Conservation (phyloP, 768 basidiomycete species). For the Leccinellum luteum region DNA sequence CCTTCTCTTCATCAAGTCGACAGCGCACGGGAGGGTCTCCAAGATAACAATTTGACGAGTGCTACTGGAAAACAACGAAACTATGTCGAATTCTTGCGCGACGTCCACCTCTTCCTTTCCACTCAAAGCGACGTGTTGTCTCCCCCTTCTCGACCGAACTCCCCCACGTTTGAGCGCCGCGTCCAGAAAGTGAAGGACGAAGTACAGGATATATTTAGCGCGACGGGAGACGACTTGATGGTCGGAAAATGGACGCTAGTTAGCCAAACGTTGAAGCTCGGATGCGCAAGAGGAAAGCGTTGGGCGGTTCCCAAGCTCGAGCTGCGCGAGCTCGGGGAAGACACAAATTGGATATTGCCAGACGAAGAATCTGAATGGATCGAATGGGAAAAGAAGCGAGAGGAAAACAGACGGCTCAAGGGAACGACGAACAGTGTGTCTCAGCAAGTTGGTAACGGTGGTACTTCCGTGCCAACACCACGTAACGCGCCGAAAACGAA, state of each 20-base stretch:
- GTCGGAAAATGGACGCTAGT: conserved; percentile 49
- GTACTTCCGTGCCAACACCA: background rate
- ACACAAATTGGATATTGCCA: conserved; percentile 37
- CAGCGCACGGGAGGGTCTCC: conserved; percentile 5
- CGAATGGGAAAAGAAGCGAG: conserved; percentile 40
- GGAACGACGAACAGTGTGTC: conserved; percentile 11
- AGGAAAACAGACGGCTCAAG: conserved; percentile 17
- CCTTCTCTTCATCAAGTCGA: conserved; percentile 20
- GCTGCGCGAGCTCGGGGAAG: conserved; percentile 22
- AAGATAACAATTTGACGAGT: background rate
- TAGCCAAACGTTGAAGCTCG: conserved; percentile 38
- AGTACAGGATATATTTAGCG: conserved; percentile 34
- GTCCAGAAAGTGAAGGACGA: conserved; percentile 33
- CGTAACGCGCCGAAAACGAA: conserved; percentile 4
- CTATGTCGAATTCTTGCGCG: conserved; percentile 28
- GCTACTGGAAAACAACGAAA: conserved; percentile 10
- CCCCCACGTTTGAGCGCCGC: conserved; percentile 28
- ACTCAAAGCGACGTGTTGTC: conserved; percentile 33
- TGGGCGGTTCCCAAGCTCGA: conserved; percentile 24
- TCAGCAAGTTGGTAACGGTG: conserved; percentile 1
- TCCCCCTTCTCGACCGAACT: conserved; percentile 34
- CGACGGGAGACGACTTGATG: conserved; percentile 38
- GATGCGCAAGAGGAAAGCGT: conserved; percentile 37
- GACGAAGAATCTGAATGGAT: conserved; percentile 50
- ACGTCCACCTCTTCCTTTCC: conserved; percentile 33